A percentile compares a stretch with the other conserved stretches of the same genome.
These are phyloP conservation scores for Wickerhamiella cacticola DNA, from an alignment of 805 yeast genomes.

Conservation along the genomic window DNA sequence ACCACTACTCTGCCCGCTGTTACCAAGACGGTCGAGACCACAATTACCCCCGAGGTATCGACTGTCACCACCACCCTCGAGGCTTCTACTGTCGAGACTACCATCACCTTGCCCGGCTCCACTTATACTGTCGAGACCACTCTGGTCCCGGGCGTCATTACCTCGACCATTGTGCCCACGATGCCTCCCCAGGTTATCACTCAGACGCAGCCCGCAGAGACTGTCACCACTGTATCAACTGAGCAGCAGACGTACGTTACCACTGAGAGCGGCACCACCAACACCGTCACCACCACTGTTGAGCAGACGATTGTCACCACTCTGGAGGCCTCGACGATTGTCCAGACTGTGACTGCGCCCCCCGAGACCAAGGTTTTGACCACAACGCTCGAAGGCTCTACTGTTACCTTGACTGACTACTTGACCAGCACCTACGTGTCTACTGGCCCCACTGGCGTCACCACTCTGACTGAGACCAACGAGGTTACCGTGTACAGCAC, in stretches of 20 bases:
- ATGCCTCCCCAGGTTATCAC: not conserved
- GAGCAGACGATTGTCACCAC: constrained; percentile 2
- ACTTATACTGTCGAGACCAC: constrained; percentile 7
- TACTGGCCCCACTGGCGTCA: not conserved
- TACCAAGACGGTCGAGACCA: constrained; percentile 1
- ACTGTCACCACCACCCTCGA: not conserved
- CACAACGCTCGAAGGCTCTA: not conserved
- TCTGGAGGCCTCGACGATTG: not conserved
- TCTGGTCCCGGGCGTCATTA: constrained; percentile 1
- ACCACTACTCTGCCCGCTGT: not conserved
- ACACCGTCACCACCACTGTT: not conserved
- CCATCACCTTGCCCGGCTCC: constrained; percentile 4
- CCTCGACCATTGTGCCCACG: not conserved
- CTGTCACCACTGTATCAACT: constrained; percentile 2
- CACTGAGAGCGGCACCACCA: constrained; percentile 6
- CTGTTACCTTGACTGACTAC: not conserved
- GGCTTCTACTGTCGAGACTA: constrained; percentile 1
- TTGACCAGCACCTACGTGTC: not conserved
- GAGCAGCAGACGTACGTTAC: constrained; percentile 1
- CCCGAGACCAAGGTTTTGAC: not conserved
- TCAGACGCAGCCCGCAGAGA: not conserved
- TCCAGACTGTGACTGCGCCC: constrained; percentile 5
- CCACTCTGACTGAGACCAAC: constrained; percentile 5
- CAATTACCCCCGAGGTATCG: constrained; percentile 1
- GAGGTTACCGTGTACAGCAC: not conserved